Evolutionary conservation across 495 filamentous ascomycete species (phyloP).

Genomic region (Massariosphaeria phaeospora): DNA sequence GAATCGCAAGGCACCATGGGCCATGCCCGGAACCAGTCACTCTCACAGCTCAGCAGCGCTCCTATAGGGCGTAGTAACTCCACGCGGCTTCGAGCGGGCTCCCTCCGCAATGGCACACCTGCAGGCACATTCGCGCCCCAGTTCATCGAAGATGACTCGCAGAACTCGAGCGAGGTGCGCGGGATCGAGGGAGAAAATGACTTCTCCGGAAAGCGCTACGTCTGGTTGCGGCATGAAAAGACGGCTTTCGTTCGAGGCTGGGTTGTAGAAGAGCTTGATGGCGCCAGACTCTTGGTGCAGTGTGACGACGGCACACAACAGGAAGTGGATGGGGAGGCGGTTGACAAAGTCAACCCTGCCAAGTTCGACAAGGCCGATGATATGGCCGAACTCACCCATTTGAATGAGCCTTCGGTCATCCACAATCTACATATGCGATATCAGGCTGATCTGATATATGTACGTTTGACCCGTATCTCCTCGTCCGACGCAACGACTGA

Average conservation of each 20-base stretch:
- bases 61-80: slow-evolving; percentile 39
- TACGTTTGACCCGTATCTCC: too few relatives aligned
- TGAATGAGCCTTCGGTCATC: slow-evolving; percentile 97
- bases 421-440: slow-evolving; percentile 94
- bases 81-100: slow-evolving; percentile 56
- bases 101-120: slow-evolving; percentile 49
- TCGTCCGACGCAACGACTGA: slow-evolving; percentile 20
- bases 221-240: slow-evolving; percentile 86
- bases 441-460: slow-evolving; percentile 91
- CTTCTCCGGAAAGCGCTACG: slow-evolving; percentile 98
- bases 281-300: slow-evolving; percentile 69
- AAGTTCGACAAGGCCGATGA: slow-evolving; percentile 99
- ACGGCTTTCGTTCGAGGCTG: slow-evolving; percentile 87
- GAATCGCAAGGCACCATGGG: slow-evolving; percentile 41
- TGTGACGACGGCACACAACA: slow-evolving; percentile 95
- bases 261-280: slow-evolving; percentile 74
- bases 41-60: slow-evolving; percentile 47
- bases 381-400: slow-evolving; percentile 96
- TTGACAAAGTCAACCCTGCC: slow-evolving; percentile 98
- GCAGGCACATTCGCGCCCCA: slow-evolving; percentile 86
- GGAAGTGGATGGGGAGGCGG: slow-evolving; percentile 72
- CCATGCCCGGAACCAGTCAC: slow-evolving; percentile 55
- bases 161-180: slow-evolving; percentile 62
- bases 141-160: slow-evolving; percentile 84
- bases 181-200: slow-evolving; percentile 92